These are phyloP conservation scores for Quercus suber DNA, from an alignment of 306 rosid species.

Conservation along the genomic window DNA sequence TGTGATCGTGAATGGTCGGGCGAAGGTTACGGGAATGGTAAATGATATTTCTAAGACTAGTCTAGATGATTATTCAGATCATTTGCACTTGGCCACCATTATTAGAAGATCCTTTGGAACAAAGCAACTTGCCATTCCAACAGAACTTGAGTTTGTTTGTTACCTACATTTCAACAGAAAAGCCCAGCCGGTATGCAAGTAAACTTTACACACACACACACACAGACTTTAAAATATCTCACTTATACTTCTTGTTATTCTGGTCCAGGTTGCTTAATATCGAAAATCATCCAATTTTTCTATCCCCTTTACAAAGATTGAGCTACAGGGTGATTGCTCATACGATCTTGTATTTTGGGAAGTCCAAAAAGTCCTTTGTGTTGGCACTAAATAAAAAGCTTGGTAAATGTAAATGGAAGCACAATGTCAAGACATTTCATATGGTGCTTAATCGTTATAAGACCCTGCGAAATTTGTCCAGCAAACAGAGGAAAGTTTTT, in stretches of 20 bases:
- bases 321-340: not conserved
- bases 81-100: not conserved
- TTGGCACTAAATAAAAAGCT: not conserved
- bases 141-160: not conserved
- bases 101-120: not conserved
- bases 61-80: not conserved
- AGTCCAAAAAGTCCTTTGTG: not conserved
- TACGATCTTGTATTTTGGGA: constrained; percentile 6
- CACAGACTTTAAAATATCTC: not conserved
- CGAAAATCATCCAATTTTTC: constrained; percentile 3
- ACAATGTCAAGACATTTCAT: not conserved
- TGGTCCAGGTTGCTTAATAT: not conserved
- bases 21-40: not conserved
- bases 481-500: not conserved
- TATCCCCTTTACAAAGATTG: constrained; percentile 3
- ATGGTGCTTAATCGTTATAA: not conserved
- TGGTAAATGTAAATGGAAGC: not conserved
- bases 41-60: not conserved
- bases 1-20: constrained; percentile 4
- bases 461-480: not conserved
- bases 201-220: not conserved
- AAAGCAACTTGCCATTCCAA: not conserved
- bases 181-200: not conserved
- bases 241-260: not conserved
- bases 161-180: not conserved